Base-by-base conservation (phyloP, 441 rosid genomes). In the Euphorbia celastroides region DNA sequence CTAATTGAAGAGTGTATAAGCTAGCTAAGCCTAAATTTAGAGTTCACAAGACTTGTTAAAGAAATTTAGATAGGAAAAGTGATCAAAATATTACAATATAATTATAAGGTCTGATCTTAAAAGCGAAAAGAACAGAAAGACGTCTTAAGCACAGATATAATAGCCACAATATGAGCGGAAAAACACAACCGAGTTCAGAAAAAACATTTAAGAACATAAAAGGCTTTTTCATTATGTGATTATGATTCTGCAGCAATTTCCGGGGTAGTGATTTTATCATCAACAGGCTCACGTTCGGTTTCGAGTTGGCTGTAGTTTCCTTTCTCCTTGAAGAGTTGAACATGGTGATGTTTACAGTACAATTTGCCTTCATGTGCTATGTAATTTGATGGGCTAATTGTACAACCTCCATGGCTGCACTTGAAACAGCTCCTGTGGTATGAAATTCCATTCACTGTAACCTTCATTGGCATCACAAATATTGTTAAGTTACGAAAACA, bases 301-400 rank as follows among this genome's bases (percentile, higher is more conserved):
- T 83, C 90, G 7, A 86, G 86, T 75, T 86, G 82, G 70, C 85
- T 83, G 80, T 80, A 83, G 73, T 86, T 82, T 52, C 90, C 90
- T 70, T 79, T 86, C 72, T 74, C 86, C 82, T 71, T 86, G 82
- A 86, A 79, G 59, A 86, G 88, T 60, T 86, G 88, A 36, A 71
- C 74, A 63, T 80, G 91, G 70, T 86, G 91, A 66, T 86, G 91
- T 74, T 82, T 83, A 82, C 91, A 86, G 76, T 83, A 86, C 7
- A 84, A 80, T 44, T 79, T 82, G 23, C 85, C 85, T 60, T 83
- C 82, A 52, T 80, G 85, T 23, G 88, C 86, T 17, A 83, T 75
- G 78, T 76, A 86, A 74, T 76, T 83, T 0, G 88, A 83, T 57
- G 84, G 88, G 68, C 90, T 83, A 30, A 86, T 80, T 0, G 88